Base-by-base conservation (phyloP, 495 filamentous ascomycete genomes). In the Lophiotrema nucula region DNA sequence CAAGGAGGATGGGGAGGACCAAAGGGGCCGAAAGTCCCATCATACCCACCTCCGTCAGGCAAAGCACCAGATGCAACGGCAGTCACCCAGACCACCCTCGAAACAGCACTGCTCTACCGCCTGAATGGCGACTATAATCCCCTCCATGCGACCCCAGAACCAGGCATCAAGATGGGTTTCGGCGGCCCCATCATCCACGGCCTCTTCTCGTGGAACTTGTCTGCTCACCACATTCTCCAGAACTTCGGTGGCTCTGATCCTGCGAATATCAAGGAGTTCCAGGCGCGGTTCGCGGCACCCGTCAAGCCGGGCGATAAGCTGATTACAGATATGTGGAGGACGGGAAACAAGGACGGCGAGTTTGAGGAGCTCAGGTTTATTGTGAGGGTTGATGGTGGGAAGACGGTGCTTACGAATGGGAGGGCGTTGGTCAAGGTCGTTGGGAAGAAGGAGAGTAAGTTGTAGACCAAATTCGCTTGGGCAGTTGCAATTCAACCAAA, bases 91-190 rank as follows among this genome's bases (percentile, higher is more conserved):
- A 90, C 82, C 1, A 87, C 76, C 15, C 55, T 71, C 35, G 83
- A 92, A 70, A 84, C 87, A 0, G 83, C 90, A 13, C 80, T 88
- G 47, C 75, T 95, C 28, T 73, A 73, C 62, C 62, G 85, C 42
- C 79, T 95, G 28, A 93, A 96, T 60, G 90, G 89, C 64, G 90
- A 95, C 72, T 95, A 95, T 70, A 95, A 95, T 75, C 90, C 90
- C 22, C 83, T 95, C 42, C 90, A 95, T 68, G 88, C 89, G 6
- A 86, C 84, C 24, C 90, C 89, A 12, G 87, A 87, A 70, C 88
- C 91, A 0, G 89, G 90, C 39, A 73, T 79, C 71, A 87, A 89
- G 75, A 92, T 95, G 88, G 89, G 90, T 23, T 95, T 95, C 67
- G 88, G 88, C 3, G 90, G 90, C 37, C 80, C 82, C 54, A 96